Percentiles rank a stretch among this genome's conserved stretches.
phyloP scores from a whole-genome alignment of 768 basidiomycete species.

The Pleurotus cornucopiae region DNA sequence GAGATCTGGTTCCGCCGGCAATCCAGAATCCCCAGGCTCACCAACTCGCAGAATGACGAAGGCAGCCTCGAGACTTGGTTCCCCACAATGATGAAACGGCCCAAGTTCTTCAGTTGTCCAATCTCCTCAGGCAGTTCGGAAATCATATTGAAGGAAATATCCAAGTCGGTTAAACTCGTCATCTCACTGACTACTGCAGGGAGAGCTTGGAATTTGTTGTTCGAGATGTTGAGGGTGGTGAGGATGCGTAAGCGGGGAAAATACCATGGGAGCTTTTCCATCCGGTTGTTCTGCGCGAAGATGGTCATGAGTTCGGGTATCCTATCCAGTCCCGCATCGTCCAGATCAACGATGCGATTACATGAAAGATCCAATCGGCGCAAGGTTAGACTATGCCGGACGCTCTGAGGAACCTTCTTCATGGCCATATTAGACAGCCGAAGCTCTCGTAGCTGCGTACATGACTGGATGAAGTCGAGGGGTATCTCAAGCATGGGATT shows the following conservation, averaged over 20 bases:
- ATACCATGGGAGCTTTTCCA: conserved; percentile 82
- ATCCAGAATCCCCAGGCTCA: conserved; percentile 67
- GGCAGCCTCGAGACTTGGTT: conserved; percentile 80
- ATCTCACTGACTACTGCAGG: conserved; percentile 76
- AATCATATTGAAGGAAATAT: conserved; percentile 93
- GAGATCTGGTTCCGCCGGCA: conserved; percentile 81
- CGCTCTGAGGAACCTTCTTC: conserved; percentile 85
- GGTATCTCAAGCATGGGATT: conserved; percentile 97
- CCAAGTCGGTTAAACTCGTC: conserved; percentile 73
- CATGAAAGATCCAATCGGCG: conserved; percentile 84
- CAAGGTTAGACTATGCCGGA: conserved; percentile 70
- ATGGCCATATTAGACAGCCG: conserved; percentile 89
- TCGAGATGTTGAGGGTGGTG: conserved; percentile 85
- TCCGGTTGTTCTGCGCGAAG: conserved; percentile 85
- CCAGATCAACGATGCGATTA: conserved; percentile 86
- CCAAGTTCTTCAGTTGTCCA: conserved; percentile 61
- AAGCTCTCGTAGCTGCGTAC: conserved; percentile 78
- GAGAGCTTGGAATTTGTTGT: conserved; percentile 83
- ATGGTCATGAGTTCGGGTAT: conserved; percentile 67
- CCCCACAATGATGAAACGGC: conserved; percentile 77
- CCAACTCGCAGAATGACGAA: conserved; percentile 47
- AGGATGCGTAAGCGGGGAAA: conserved; percentile 73
- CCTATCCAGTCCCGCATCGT: conserved; percentile 78
- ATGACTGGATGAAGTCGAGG: conserved; percentile 91
- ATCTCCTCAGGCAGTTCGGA: conserved; percentile 77